These are phyloP conservation scores for Trypanosoma melophagium DNA, from an alignment of 208 protist genomes.

Conservation along the genomic window DNA sequence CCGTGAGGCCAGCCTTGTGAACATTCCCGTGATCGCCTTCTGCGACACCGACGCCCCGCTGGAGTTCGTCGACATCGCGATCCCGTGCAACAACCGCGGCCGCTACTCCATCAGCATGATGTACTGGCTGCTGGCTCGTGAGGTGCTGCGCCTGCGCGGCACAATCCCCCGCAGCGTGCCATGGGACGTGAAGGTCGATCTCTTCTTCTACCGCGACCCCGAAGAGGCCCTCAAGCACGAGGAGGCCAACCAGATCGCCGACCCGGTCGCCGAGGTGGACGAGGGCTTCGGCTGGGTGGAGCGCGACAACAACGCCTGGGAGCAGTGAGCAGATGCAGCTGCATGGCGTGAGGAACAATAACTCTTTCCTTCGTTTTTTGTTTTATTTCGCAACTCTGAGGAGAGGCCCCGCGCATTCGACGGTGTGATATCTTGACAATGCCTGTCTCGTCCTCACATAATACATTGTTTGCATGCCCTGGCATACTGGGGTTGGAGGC, in stretches of 20 bases:
- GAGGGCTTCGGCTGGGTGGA: constrained; percentile 77
- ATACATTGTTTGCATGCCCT: neutral
- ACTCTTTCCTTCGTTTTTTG: too few species aligned
- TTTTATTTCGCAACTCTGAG: neutral
- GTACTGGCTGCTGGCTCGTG: constrained; percentile 98
- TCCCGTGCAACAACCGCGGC: constrained; percentile 98
- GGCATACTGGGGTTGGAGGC: neutral
- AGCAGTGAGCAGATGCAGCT: constrained; percentile 44
- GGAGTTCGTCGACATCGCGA: constrained; percentile 97
- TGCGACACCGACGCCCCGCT: constrained; percentile 98
- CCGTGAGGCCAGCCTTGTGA: constrained; percentile 96
- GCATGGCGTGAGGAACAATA: neutral
- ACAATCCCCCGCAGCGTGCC: constrained; percentile 85
- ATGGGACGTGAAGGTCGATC: constrained; percentile 99
- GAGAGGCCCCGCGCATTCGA: constrained; percentile 26
- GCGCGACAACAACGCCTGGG: constrained; percentile 86
- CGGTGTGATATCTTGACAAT: constrained; percentile 21
- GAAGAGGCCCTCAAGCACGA: constrained; percentile 91
- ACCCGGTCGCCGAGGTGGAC: constrained; percentile 38
- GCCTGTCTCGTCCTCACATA: constrained; percentile 4
- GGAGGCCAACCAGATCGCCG: constrained; percentile 44
- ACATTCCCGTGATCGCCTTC: constrained; percentile 99
- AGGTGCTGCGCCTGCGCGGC: constrained; percentile 96
- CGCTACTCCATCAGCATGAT: constrained; percentile 97
- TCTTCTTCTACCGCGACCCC: constrained; percentile 99